These are phyloP conservation scores for Trichoderma polysporum DNA, from an alignment of 2,329 filamentous ascomycete genomes.

Conservation along the genomic window DNA sequence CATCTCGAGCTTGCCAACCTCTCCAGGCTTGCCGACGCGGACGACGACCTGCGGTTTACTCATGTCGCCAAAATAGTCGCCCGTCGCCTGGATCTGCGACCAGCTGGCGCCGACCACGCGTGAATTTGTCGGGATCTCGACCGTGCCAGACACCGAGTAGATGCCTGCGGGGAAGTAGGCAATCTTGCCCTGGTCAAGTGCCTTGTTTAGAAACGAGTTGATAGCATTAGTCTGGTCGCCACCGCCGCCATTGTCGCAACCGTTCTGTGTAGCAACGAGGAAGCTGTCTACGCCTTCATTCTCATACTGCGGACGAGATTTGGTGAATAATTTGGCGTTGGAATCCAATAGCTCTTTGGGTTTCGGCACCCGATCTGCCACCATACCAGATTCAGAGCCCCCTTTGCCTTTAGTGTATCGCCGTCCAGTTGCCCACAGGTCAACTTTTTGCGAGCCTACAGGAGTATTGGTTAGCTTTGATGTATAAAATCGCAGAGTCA, in stretches of 20 bases:
- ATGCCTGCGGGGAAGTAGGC: not conserved
- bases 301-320: not conserved
- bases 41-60: too few relatives aligned
- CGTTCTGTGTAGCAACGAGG: not conserved
- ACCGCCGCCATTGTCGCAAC: not conserved
- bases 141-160: not conserved
- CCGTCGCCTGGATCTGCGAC: not conserved
- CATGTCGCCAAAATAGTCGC: not conserved
- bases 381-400: too few relatives aligned
- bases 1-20: conserved; percentile 55
- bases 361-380: too few relatives aligned
- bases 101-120: not conserved
- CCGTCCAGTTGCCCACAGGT: too few relatives aligned
- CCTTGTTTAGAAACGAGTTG: not conserved
- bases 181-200: not conserved
- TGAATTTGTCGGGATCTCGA: not conserved
- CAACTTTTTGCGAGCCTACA: too few relatives aligned
- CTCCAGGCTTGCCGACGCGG: not conserved
- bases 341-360: too few relatives aligned
- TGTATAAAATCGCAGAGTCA: too few relatives aligned
- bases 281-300: not conserved
- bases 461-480: too few relatives aligned
- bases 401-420: too few relatives aligned
- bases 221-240: not conserved
- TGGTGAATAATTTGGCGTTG: conserved; percentile 38